Base-by-base conservation (phyloP, 2,329 filamentous ascomycete species). In the Cytospora piceae region DNA sequence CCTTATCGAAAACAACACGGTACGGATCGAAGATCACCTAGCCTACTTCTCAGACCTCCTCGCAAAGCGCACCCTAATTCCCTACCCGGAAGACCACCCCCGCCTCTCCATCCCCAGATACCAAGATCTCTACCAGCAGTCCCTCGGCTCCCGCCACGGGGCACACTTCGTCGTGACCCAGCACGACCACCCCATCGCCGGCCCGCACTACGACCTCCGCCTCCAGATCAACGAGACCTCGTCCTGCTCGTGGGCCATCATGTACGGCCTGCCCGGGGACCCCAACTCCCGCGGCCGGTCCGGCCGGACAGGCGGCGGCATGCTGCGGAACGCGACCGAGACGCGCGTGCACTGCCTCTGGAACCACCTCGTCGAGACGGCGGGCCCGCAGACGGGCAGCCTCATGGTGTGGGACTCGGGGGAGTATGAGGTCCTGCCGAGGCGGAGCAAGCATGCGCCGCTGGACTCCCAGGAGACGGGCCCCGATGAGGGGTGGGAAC, bases 111-210 rank as follows among this genome's bases (percentile, higher is more conserved):
- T 81, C 24, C 29, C 70, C 1, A 64, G 61, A 3, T 82, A 80
- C 69, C 68, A 71, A 4, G 66, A 71, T 11, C 75, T 83, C 9
- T 83, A 81, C 63, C 68, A 70, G 5, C 58, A 62, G n/a, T 75
- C 75, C 56, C 71, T 70, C 1, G 75, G 73, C 22, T 76, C 64
- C 54, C 51, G 66, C 4, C 53, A 63, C 20, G 81, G 81, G 22
- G 77, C 80, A 11, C 86, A 89, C 73, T 92, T 91, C 72, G 85
- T 92, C 60, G 82, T 92, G 46, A 88, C 92, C 73, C 89, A 92
- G 72, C 89, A 92, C 73, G 88, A 91, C 72, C 89, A 92, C 72
- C 90, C 89, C 1, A 74, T 90, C 53, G 87, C 89, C 12, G 88
- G 89, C 29, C 82, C 82, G 1, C 87, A 90, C 73, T 90, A 92